phyloP scores from a whole-genome alignment of 805 yeast species.

The Kurtzmaniella fragi region DNA sequence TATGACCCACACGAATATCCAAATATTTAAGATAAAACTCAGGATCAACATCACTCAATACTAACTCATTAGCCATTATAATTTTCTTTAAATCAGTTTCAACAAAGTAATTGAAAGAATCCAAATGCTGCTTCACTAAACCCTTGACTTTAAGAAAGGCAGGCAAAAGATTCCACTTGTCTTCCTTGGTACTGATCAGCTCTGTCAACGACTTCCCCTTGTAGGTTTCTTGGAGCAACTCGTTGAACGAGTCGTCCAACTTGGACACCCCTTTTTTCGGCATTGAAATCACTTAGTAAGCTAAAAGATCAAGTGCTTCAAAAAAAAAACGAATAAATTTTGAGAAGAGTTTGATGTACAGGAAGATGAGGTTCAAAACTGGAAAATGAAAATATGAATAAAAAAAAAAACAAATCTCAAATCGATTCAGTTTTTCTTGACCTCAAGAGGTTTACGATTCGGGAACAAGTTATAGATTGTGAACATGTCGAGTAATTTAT shows the following conservation, averaged over 20 bases:
- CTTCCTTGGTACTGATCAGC: slow-evolving; percentile 85
- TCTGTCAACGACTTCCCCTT: slow-evolving; percentile 86
- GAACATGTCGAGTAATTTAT: slow-evolving; percentile 24
- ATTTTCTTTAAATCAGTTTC: slow-evolving; percentile 91
- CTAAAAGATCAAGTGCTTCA: slow-evolving; percentile 1
- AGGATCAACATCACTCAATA: slow-evolving; percentile 93
- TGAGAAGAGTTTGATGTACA: too few relatives aligned
- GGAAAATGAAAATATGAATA: too few relatives aligned
- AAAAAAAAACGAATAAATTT: too few relatives aligned
- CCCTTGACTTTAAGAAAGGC: slow-evolving; percentile 96
- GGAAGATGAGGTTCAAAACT: too few relatives aligned
- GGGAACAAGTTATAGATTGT: too few relatives aligned
- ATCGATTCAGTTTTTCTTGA: too few relatives aligned
- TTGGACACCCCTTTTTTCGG: slow-evolving; percentile 6
- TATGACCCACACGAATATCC: slow-evolving; percentile 88
- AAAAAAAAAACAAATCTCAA: too few relatives aligned
- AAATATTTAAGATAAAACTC: slow-evolving; percentile 90
- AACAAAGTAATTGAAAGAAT: slow-evolving; percentile 95
- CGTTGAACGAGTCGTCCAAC: slow-evolving; percentile 63
- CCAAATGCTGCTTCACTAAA: slow-evolving; percentile 92
- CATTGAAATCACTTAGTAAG: slow-evolving; percentile 2
- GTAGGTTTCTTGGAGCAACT: slow-evolving; percentile 72
- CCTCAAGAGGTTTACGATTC: too few relatives aligned
- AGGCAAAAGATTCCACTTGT: slow-evolving; percentile 94
- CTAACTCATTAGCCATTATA: slow-evolving; percentile 82